Evolutionary conservation across 257 asterid species (phyloP).

Genomic region (Solanum tacnaense): DNA sequence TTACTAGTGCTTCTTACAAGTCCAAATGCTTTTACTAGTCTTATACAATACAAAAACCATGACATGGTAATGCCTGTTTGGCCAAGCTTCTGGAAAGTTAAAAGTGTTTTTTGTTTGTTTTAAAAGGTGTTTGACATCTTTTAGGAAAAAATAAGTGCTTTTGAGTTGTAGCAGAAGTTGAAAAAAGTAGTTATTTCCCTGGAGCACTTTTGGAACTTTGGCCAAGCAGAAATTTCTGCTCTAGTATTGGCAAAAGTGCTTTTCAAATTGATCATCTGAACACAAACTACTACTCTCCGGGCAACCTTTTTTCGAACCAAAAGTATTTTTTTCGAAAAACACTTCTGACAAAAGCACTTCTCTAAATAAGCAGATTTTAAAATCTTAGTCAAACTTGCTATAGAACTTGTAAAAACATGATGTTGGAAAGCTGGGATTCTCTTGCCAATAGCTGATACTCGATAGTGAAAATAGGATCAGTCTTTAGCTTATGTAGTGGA

Average conservation of each 20-base stretch:
- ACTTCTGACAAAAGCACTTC: not conserved
- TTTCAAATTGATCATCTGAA: not conserved
- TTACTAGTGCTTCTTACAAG: not conserved
- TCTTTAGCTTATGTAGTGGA: not conserved
- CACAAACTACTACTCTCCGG: not conserved
- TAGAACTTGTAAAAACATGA: not conserved
- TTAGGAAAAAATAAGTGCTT: not conserved
- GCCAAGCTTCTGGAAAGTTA: not conserved
- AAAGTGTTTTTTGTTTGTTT: not conserved
- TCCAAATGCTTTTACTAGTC: not conserved
- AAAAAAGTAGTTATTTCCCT: not conserved
- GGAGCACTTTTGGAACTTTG: not conserved
- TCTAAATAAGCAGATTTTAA: not conserved
- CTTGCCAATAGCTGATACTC: not conserved
- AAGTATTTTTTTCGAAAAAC: not conserved
- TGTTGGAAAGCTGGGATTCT: not conserved
- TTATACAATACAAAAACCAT: not conserved
- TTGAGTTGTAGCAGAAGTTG: not conserved
- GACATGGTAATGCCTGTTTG: not conserved
- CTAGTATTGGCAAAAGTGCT: not conserved
- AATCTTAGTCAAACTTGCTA: not conserved
- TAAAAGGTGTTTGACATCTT: not conserved
- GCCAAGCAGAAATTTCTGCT: not conserved
- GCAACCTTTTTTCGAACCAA: not conserved
- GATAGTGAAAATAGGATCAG: not conserved